Conservation (phyloP, 2,329 filamentous ascomycete genomes). For the Colletotrichum shisoi region DNA sequence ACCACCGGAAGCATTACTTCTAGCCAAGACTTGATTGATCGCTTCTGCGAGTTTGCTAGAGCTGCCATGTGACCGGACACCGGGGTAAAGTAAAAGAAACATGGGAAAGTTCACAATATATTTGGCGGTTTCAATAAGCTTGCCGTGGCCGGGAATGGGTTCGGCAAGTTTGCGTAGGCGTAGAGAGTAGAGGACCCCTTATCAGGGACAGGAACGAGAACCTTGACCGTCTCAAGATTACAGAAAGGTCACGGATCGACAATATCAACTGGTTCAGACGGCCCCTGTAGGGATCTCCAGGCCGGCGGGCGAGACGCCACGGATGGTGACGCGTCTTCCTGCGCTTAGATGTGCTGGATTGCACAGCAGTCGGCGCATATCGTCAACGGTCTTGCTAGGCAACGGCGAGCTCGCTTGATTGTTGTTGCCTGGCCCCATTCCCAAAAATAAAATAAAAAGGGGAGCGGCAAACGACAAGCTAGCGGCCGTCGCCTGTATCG, state of each 20-base stretch:
- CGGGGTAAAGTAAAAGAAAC: no score
- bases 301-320: background rate
- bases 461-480: no score
- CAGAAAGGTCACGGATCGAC: background rate
- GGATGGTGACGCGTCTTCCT: background rate
- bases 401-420: background rate
- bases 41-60: no score
- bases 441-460: background rate
- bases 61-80: no score
- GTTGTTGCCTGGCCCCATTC: background rate
- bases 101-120: no score
- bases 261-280: background rate
- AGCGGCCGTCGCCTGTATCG: background rate
- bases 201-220: background rate
- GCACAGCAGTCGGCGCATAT: constrained; percentile 5
- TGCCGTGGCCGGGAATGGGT: background rate
- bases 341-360: background rate
- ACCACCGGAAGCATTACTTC: no score
- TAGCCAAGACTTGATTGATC: no score
- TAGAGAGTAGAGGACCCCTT: background rate
- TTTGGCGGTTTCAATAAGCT: no score
- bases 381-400: background rate
- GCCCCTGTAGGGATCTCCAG: background rate
- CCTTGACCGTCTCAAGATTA: background rate
- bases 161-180: background rate